Base-by-base conservation (phyloP, 768 basidiomycete species). In the Dioszegia hungarica region DNA sequence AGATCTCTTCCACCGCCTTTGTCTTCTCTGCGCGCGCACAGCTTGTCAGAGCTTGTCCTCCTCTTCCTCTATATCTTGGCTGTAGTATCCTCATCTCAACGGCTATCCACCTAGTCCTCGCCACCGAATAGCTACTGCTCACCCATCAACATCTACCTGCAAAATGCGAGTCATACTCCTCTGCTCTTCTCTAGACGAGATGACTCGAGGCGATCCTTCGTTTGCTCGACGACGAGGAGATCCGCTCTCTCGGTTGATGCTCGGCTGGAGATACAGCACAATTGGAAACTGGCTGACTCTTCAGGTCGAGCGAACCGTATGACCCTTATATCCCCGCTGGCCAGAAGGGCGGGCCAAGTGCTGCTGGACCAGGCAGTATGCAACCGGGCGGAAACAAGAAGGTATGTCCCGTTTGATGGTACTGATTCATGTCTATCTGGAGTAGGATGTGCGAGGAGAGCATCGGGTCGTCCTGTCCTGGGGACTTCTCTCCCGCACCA, bases 281-380 rank as follows among this genome's bases (percentile, higher is more conserved):
- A n/a, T n/a, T 33, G 17, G 12, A n/a, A n/a, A 5, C 11, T 12
- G n/a, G 47, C 47, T 48, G 47, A 54, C 27, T 27, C 9, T 25
- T 53, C 76, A 94, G 91, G 91, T 90, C 91, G 75, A 39, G 55
- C 54, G 90, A 94, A 80, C 93, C 91, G 74, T 97, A 97, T 79
- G 94, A 98, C 83, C 94, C 94, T 65, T 98, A 99, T 79, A 82
- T 97, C 61, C 92, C 93, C 63, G 86, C 89, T 68, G 84, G 83
- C 76, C 57, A 54, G 22, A 36, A 38, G 22, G 45, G 25, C 17
- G 39, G 50, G 87, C 54, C 54, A 14, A 40, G 43, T 15, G 31
- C 47, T 88, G 56, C 29, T 20, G 51, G 56, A 15, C 56, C 43
- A 22, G 59, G 64, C 5, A 60, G 63, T 37, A 45, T 41, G 19